These are phyloP conservation scores for Teunomyces cretensis DNA, from an alignment of 805 yeast genomes.

Conservation along the genomic window DNA sequence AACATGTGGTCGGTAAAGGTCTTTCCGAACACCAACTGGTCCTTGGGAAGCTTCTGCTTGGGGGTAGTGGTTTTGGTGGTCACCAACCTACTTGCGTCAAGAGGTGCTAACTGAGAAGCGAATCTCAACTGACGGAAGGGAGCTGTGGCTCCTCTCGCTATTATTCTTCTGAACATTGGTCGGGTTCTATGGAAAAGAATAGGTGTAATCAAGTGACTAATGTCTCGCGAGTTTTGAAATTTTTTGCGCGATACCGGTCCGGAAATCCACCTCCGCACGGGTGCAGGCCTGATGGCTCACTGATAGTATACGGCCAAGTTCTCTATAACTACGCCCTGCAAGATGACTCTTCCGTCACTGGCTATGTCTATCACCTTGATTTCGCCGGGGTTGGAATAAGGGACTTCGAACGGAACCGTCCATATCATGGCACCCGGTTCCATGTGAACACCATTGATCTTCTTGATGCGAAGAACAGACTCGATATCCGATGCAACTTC, in stretches of 20 bases:
- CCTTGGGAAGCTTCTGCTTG: slow-evolving; percentile 35
- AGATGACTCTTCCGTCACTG: slow-evolving; percentile 20
- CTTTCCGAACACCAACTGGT: slow-evolving; percentile 43
- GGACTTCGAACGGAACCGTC: slow-evolving; percentile 26
- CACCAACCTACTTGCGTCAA: slow-evolving; percentile 39
- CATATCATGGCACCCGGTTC: slow-evolving; percentile 23
- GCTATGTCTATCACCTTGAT: slow-evolving; percentile 15
- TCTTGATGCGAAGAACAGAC: slow-evolving; percentile 24
- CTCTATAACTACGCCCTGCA: slow-evolving; percentile 30
- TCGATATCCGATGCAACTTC: slow-evolving; percentile 8
- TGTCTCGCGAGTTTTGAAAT: background rate
- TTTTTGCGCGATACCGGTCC: background rate
- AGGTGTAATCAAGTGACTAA: background rate
- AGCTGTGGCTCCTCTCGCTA: slow-evolving; percentile 4
- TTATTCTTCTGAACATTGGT: slow-evolving; percentile 1
- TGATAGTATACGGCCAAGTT: slow-evolving; percentile 28
- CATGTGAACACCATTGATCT: slow-evolving; percentile 34
- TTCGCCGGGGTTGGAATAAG: background rate
- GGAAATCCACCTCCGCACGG: background rate
- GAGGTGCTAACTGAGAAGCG: slow-evolving; percentile 20
- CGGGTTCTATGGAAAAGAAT: background rate
- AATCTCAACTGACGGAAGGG: slow-evolving; percentile 6
- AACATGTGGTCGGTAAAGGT: slow-evolving; percentile 87
- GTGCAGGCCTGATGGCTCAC: background rate
- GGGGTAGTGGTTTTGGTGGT: slow-evolving; percentile 40